Percentiles rank a stretch among this genome's conserved stretches.
These are phyloP conservation scores for Brassica napus DNA, from an alignment of 345 rosid genomes.

Conservation along the genomic window DNA sequence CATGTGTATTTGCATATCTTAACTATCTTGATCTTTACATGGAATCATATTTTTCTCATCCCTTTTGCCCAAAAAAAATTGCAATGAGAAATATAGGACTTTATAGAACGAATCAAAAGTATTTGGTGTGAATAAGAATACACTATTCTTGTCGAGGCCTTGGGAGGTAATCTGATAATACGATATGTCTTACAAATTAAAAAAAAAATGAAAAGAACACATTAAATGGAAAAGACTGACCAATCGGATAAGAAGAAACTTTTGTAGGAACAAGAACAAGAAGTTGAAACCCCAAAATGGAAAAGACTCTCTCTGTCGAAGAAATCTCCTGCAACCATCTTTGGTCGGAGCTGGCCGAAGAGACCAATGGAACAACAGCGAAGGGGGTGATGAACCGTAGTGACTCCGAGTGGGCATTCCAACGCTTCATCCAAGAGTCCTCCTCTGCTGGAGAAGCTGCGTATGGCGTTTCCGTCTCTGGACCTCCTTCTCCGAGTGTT, in stretches of 20 bases:
- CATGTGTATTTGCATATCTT: neutral
- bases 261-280: neutral
- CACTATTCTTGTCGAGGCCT: neutral
- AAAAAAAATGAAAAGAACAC: neutral
- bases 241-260: conserved; percentile 36
- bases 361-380: neutral
- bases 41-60: neutral
- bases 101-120: neutral
- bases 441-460: conserved; percentile 31
- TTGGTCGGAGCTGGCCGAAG: conserved; percentile 35
- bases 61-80: neutral
- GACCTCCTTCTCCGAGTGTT: conserved; percentile 37
- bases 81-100: neutral
- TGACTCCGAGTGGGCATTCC: conserved; percentile 81
- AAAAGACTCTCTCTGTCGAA: conserved; percentile 58
- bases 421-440: conserved; percentile 60
- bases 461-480: conserved; percentile 25
- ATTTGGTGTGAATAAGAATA: neutral
- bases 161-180: neutral
- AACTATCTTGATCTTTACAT: neutral
- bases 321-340: conserved; percentile 63
- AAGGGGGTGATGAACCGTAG: conserved; percentile 51
- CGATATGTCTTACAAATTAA: neutral
- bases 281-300: conserved; percentile 36
- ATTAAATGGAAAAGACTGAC: conserved; percentile 10